Evolutionary conservation across 306 rosid species (phyloP).

Genomic region (Alnus glutinosa): DNA sequence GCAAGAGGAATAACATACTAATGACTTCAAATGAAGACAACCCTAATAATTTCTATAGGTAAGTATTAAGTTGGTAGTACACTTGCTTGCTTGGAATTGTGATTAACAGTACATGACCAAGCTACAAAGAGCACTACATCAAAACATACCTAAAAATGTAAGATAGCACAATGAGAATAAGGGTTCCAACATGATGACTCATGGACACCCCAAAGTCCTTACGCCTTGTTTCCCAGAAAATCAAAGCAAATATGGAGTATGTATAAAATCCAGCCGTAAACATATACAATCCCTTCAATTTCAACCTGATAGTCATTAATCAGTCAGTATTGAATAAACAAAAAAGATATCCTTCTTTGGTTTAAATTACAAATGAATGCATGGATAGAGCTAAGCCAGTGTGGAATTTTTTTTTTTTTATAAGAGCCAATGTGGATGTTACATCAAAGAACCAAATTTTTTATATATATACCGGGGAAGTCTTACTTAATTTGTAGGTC

Average conservation of each 20-base stretch:
- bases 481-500: slow-evolving; percentile 87
- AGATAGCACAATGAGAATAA: slow-evolving; percentile 75
- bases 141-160: slow-evolving; percentile 69
- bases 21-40: slow-evolving; percentile 11
- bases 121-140: slow-evolving; percentile 26
- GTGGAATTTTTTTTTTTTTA: too few species aligned
- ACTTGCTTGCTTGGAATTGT: slow-evolving; percentile 8
- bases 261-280: slow-evolving; percentile 87
- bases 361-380: slow-evolving; percentile 17
- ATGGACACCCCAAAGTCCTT: slow-evolving; percentile 91
- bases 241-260: slow-evolving; percentile 90
- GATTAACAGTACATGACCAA: slow-evolving; percentile 23
- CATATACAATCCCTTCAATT: slow-evolving; percentile 84
- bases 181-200: slow-evolving; percentile 88
- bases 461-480: slow-evolving; percentile 14
- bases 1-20: neutral
- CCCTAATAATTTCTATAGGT: slow-evolving; percentile 15
- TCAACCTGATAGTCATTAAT: slow-evolving; percentile 66
- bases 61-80: neutral
- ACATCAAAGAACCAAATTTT: slow-evolving; percentile 20
- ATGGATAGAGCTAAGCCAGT: slow-evolving; percentile 5
- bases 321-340: slow-evolving; percentile 7
- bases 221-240: slow-evolving; percentile 96
- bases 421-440: neutral
- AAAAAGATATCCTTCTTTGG: slow-evolving; percentile 14